Base-by-base conservation (phyloP, 768 basidiomycete species). In the Kwoniella dendrophila region DNA sequence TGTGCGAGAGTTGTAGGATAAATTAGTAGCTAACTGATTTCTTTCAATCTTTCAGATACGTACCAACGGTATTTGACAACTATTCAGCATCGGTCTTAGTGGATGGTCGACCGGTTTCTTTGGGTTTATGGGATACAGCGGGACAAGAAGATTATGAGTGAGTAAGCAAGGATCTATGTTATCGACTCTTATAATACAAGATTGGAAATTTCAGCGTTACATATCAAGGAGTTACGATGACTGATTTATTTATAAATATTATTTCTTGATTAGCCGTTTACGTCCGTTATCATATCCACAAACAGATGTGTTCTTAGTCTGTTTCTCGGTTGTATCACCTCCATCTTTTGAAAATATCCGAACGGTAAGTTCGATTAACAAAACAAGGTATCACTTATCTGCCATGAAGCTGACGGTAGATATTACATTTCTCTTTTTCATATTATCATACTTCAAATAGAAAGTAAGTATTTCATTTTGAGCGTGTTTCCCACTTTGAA, bases 251-350 rank as follows among this genome's bases (percentile, higher is more conserved):
- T n/a, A n/a, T n/a, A n/a, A n/a, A n/a, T n/a, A n/a, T n/a, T n/a
- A n/a, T n/a, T n/a, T n/a, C n/a, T n/a, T n/a, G n/a, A n/a, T n/a
- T 48, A 80, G 79, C 55, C 89, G 96, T 44, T 89, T 99, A 71
- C 88, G 96, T 71, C 96, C 96, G 53, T 85, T 99, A 72, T 95
- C 92, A 66, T 99, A 99, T 82, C 96, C 96, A 26, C 96, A 98
- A 82, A 98, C 96, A 43, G 95, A 99, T 80, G 93, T 99, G 62
- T 99, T 99, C 83, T 84, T 99, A 81, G 94, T 99, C 78, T 99
- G 96, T 81, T 99, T 99, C 83, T 95, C 92, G 50, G 86, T 99
- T 64, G 95, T 98, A 78, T 92, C 90, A 76, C 96, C 96, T 36
- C 95, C 96, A 24, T 92, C 90, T 81, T 98, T 92, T 79, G 95